Percentiles rank a stretch among this genome's conserved stretches.
phyloP scores from a whole-genome alignment of 2,329 filamentous ascomycete species.

The Aureobasidium mangrovei region DNA sequence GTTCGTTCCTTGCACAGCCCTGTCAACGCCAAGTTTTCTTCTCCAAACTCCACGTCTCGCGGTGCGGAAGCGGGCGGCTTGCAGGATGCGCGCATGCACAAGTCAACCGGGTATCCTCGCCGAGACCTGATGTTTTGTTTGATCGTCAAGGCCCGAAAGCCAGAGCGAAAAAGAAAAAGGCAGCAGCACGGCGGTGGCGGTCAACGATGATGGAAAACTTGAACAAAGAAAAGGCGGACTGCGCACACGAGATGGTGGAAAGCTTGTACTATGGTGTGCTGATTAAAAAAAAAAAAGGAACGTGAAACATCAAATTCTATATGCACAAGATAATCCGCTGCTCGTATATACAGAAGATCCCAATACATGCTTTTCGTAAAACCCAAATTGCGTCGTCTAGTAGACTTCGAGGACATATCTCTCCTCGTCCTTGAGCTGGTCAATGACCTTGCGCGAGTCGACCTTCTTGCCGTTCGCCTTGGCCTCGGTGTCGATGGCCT shows the following conservation, averaged over 20 bases:
- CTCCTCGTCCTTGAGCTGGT: constrained; percentile 88
- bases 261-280: background rate
- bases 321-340: background rate
- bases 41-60: background rate
- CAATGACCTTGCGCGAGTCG: constrained; percentile 82
- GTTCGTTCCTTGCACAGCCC: constrained; percentile 11
- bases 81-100: background rate
- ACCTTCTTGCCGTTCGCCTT: constrained; percentile 67
- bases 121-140: constrained; percentile 6
- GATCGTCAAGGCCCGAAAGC: background rate
- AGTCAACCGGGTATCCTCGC: constrained; percentile 11
- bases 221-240: too few relatives aligned
- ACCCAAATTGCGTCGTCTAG: constrained; percentile 38
- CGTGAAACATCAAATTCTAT: background rate
- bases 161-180: background rate
- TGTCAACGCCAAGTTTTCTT: background rate
- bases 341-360: background rate
- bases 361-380: background rate
- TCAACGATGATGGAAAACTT: too few relatives aligned
- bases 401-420: constrained; percentile 97
- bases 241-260: background rate
- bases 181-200: background rate
- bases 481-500: constrained; percentile 74
- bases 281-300: too few relatives aligned
- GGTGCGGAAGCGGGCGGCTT: constrained; percentile 1